phyloP scores from a whole-genome alignment of 2,329 filamentous ascomycete genomes.

The Penicillium sp. region DNA sequence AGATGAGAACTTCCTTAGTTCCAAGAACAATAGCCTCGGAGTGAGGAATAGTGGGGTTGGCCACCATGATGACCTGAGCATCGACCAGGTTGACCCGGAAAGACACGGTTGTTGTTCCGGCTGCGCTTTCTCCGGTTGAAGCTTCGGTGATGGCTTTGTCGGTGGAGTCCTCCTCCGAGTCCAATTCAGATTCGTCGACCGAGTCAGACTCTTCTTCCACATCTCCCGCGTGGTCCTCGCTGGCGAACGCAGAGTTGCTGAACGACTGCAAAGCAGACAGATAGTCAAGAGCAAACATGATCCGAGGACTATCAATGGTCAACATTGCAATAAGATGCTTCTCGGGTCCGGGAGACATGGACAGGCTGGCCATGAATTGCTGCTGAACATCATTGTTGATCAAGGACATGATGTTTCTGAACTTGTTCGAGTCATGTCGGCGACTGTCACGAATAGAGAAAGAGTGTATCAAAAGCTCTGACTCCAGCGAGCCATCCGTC shows the following conservation, averaged over 20 bases:
- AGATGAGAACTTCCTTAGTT: conserved; percentile 88
- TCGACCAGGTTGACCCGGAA: conserved; percentile 94
- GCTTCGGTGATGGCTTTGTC: conserved; percentile 23
- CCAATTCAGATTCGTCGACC: conserved; percentile 36
- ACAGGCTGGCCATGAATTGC: conserved; percentile 96
- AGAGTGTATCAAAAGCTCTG: conserved; percentile 87
- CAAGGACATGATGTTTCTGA: conserved; percentile 95
- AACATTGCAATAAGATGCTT: conserved; percentile 84
- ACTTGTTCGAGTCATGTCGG: conserved; percentile 87
- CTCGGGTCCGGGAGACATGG: conserved; percentile 81
- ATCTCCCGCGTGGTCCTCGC: conserved; percentile 47
- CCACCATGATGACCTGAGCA: conserved; percentile 93
- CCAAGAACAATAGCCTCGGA: conserved; percentile 95
- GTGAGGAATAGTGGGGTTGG: conserved; percentile 82
- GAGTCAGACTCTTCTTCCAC: conserved; percentile 35
- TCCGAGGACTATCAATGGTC: conserved; percentile 87
- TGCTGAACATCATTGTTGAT: conserved; percentile 89
- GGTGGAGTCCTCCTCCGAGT: conserved; percentile 30
- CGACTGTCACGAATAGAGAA: conserved; percentile 94
- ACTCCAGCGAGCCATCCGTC: conserved; percentile 85
- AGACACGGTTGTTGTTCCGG: conserved; percentile 67
- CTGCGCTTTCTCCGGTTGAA: conserved; percentile 32
- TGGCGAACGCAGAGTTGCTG: conserved; percentile 64
- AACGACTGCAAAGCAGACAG: conserved; percentile 86
- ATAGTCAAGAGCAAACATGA: conserved; percentile 96